These are phyloP conservation scores for Lactarius hengduanensis DNA, from an alignment of 768 basidiomycete species.

Conservation along the genomic window DNA sequence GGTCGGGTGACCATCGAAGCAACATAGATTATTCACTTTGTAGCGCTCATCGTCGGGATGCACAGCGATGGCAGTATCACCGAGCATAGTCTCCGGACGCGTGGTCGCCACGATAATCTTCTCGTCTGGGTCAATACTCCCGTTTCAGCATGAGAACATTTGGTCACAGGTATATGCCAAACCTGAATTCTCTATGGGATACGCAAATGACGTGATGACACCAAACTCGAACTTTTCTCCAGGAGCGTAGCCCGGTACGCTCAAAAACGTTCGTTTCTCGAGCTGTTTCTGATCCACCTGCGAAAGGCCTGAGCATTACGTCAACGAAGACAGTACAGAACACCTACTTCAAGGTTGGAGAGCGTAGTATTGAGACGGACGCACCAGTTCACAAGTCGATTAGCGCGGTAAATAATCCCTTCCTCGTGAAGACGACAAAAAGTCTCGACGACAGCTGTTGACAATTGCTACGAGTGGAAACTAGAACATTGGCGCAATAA, in stretches of 20 bases:
- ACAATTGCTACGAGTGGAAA: conserved; percentile 46
- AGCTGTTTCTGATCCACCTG: conserved; percentile 93
- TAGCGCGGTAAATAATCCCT: conserved; percentile 86
- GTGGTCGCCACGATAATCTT: conserved; percentile 80
- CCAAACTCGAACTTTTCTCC: conserved; percentile 93
- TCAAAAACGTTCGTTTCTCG: conserved; percentile 77
- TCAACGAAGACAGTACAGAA: not conserved
- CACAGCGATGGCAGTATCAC: conserved; percentile 92
- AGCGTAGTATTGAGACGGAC: conserved; percentile 92
- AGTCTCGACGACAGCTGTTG: conserved; percentile 83
- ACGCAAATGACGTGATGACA: conserved; percentile 85
- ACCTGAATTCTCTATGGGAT: conserved; percentile 85
- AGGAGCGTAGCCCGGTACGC: conserved; percentile 91
- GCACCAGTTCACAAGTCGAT: conserved; percentile 91
- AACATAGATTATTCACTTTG: conserved; percentile 46
- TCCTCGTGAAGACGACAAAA: conserved; percentile 92
- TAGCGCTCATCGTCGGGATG: conserved; percentile 71
- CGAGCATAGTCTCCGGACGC: conserved; percentile 97
- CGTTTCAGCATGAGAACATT: not conserved
- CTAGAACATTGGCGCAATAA: not conserved
- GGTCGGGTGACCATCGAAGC: not conserved
- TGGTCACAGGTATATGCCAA: conserved; percentile 26
- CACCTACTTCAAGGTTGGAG: conserved; percentile 83
- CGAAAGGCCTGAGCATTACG: not conserved
- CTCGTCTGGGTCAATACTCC: not conserved